Percentiles rank a stretch among this genome's conserved stretches.
phyloP scores from a whole-genome alignment of 1,139 yeast genomes.

The Blastobotrys raffinosifermentans region DNA sequence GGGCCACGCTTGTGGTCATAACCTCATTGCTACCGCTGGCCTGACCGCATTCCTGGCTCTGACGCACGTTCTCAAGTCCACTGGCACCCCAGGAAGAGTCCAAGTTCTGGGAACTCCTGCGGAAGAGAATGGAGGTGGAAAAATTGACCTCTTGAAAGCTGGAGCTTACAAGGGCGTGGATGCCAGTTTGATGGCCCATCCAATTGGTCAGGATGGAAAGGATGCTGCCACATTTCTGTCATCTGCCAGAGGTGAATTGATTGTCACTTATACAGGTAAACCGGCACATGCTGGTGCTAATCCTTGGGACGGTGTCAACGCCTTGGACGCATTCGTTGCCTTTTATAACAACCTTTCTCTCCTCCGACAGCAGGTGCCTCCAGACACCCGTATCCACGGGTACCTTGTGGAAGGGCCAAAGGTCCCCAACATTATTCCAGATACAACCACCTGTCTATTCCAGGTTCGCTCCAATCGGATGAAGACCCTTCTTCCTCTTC shows the following conservation, averaged over 20 bases:
- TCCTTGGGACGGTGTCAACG: conserved; percentile 13
- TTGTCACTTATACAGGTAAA: conserved; percentile 8
- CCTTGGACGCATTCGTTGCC: conserved; percentile 11
- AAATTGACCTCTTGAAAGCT: conserved; percentile 20
- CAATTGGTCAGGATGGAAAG: conserved; percentile 1
- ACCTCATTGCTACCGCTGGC: conserved; percentile 23
- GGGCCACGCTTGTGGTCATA: conserved; percentile 30
- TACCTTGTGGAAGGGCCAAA: conserved; percentile 10
- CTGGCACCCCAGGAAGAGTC: conserved; percentile 23
- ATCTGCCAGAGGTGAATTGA: conserved; percentile 1
- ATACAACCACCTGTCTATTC: conserved; percentile 6
- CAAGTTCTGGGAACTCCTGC: conserved; percentile 29
- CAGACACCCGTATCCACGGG: conserved; percentile 9
- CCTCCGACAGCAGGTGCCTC: conserved; percentile 11
- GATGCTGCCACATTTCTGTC: conserved; percentile 2
- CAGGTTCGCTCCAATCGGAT: conserved; percentile 3
- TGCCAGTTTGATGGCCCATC: conserved; percentile 26
- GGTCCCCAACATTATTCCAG: conserved; percentile 12
- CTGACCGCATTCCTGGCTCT: conserved; percentile 19
- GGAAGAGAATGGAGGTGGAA: conserved; percentile 29
- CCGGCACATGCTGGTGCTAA: conserved; percentile 11
- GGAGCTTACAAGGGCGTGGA: conserved; percentile 25
- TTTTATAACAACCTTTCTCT: conserved; percentile 8
- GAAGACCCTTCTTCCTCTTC: neutral
- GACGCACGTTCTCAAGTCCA: conserved; percentile 20